These are phyloP conservation scores for Aspergillus olivimuriae DNA, from an alignment of 495 filamentous ascomycete genomes.

Conservation along the genomic window DNA sequence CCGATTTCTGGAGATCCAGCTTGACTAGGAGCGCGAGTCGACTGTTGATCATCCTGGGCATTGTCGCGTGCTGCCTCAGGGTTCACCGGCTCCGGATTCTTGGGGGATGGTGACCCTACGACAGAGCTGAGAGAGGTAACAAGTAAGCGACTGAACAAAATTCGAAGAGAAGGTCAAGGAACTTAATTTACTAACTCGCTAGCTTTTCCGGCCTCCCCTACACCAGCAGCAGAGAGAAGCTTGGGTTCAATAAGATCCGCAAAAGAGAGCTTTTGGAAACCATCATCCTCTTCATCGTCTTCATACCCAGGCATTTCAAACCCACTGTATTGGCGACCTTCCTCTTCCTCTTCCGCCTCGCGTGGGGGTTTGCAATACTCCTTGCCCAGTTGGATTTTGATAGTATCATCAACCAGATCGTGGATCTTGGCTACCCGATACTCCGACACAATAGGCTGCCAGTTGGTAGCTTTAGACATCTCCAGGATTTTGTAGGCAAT, in stretches of 20 bases:
- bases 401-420: constrained; percentile 39
- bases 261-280: constrained; percentile 45
- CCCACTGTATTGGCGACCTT: constrained; percentile 53
- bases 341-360: constrained; percentile 43
- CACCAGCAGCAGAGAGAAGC: constrained; percentile 39
- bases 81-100: constrained; percentile 3
- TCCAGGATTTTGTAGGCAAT: constrained; percentile 75
- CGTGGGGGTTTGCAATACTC: constrained; percentile 54
- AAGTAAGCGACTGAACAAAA: constrained; percentile 17
- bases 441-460: constrained; percentile 66
- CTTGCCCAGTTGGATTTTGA: constrained; percentile 59
- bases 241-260: constrained; percentile 57
- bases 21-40: neutral
- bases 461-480: constrained; percentile 67
- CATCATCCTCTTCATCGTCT: constrained; percentile 50
- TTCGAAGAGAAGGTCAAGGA: constrained; percentile 28
- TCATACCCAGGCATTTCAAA: constrained; percentile 62
- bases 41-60: constrained; percentile 3
- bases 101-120: constrained; percentile 24
- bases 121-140: constrained; percentile 29
- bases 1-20: neutral
- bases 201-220: constrained; percentile 13
- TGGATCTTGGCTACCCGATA: constrained; percentile 62
- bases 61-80: constrained; percentile 1
- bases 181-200: constrained; percentile 37